phyloP scores from a whole-genome alignment of 257 asterid genomes.

The Rhazya stricta region DNA sequence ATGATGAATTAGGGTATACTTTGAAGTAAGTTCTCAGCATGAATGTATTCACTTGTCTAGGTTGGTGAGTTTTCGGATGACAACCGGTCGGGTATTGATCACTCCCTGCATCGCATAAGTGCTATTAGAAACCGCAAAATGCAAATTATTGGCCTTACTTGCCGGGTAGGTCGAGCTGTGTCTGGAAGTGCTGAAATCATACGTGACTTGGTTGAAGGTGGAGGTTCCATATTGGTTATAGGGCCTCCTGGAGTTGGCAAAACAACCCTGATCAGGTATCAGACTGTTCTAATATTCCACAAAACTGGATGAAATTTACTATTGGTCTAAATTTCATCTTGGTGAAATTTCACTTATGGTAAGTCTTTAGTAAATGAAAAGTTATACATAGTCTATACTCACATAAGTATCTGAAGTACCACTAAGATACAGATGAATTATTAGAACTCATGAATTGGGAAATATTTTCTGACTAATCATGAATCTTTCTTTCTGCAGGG shows the following conservation, averaged over 20 bases:
- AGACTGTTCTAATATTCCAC: background rate
- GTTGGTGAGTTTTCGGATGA: slow-evolving; percentile 97
- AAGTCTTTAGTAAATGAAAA: background rate
- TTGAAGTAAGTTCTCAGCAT: slow-evolving; percentile 12
- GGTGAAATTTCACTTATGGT: background rate
- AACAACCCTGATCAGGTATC: slow-evolving; percentile 93
- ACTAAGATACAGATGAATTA: background rate
- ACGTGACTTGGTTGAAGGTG: slow-evolving; percentile 77
- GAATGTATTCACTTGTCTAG: slow-evolving; percentile 36
- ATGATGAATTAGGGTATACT: background rate
- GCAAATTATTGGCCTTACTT: slow-evolving; percentile 96
- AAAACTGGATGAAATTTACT: background rate
- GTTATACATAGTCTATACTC: background rate
- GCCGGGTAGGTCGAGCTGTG: slow-evolving; percentile 96
- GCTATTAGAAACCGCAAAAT: slow-evolving; percentile 89
- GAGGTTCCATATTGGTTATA: slow-evolving; percentile 88
- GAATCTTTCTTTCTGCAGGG: slow-evolving; percentile 42
- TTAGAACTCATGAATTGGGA: background rate
- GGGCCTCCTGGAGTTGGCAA: slow-evolving; percentile 99
- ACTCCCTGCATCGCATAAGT: slow-evolving; percentile 91
- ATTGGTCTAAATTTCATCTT: background rate
- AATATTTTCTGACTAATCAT: background rate
- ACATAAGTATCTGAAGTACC: background rate
- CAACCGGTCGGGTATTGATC: slow-evolving; percentile 88
- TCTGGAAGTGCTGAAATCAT: slow-evolving; percentile 98